phyloP scores from a whole-genome alignment of 352 stramenopile species.

The Aphanomyces invadans region DNA sequence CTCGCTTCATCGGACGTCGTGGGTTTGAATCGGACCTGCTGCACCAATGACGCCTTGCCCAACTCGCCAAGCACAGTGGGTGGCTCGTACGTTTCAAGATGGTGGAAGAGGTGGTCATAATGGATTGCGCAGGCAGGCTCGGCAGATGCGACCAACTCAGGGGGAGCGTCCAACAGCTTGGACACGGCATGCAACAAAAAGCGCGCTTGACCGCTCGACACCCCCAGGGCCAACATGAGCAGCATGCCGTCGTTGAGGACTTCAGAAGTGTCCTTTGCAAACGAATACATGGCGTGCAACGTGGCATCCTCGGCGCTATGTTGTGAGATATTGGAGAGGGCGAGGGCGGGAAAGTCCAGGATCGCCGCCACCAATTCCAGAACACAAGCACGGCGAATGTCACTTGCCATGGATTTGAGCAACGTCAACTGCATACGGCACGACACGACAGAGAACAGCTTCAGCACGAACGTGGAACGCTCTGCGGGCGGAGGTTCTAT shows the following conservation, averaged over 20 bases:
- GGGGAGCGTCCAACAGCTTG: neutral
- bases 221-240: neutral
- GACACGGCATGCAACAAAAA: neutral
- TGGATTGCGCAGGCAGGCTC: neutral
- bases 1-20: neutral
- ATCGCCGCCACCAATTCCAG: slow-evolving; percentile 11
- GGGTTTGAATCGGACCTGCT: slow-evolving; percentile 2
- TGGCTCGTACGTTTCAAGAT: neutral
- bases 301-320: slow-evolving; percentile 14
- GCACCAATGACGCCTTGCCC: neutral
- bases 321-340: neutral
- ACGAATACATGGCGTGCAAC: slow-evolving; percentile 6
- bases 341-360: slow-evolving; percentile 18
- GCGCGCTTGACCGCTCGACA: slow-evolving; percentile 6
- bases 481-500: neutral
- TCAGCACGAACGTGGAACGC: neutral
- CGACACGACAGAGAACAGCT: slow-evolving; percentile 19
- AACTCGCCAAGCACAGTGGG: neutral
- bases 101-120: neutral
- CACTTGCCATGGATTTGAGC: neutral
- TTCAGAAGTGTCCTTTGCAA: neutral
- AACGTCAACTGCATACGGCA: slow-evolving; percentile 21
- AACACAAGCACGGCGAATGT: slow-evolving; percentile 2
- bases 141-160: neutral
- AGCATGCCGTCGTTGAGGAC: slow-evolving; percentile 1